These are phyloP conservation scores for Magnaporthiopsis poae DNA, from an alignment of 2,329 filamentous ascomycete species.

Conservation along the genomic window DNA sequence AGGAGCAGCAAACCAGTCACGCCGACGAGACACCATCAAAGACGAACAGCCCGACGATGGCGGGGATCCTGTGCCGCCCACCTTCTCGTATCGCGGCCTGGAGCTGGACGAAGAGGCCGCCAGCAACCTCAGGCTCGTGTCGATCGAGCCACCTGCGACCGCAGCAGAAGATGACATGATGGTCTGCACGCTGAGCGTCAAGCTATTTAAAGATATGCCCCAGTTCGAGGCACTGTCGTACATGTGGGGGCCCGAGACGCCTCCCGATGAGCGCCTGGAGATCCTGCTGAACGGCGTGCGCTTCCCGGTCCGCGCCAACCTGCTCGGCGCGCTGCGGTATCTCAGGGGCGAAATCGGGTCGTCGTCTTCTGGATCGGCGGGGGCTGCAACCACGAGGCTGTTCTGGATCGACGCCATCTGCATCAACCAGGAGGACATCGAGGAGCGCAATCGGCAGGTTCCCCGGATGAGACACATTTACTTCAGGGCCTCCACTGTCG, in stretches of 20 bases:
- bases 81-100: no score
- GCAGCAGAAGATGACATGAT: not conserved
- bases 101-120: no score
- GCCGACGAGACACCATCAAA: no score
- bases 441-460: constrained; percentile 16
- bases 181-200: constrained; percentile 11
- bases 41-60: no score
- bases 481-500: constrained; percentile 13
- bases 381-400: not conserved
- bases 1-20: no score
- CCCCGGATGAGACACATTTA: constrained; percentile 18
- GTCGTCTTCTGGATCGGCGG: no score
- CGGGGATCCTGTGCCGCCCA: no score
- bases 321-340: constrained; percentile 13
- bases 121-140: no score
- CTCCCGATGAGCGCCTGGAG: constrained; percentile 3
- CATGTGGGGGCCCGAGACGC: constrained; percentile 14
- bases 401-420: constrained; percentile 19
- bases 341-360: constrained; percentile 8
- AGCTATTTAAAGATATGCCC: constrained; percentile 13
- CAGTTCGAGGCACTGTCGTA: constrained; percentile 20
- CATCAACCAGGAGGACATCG: constrained; percentile 17
- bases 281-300: constrained; percentile 14
- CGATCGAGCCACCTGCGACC: no score
- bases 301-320: constrained; percentile 12